Evolutionary conservation across 805 yeast species (phyloP).

Genomic region (Kuraishia capsulata): DNA sequence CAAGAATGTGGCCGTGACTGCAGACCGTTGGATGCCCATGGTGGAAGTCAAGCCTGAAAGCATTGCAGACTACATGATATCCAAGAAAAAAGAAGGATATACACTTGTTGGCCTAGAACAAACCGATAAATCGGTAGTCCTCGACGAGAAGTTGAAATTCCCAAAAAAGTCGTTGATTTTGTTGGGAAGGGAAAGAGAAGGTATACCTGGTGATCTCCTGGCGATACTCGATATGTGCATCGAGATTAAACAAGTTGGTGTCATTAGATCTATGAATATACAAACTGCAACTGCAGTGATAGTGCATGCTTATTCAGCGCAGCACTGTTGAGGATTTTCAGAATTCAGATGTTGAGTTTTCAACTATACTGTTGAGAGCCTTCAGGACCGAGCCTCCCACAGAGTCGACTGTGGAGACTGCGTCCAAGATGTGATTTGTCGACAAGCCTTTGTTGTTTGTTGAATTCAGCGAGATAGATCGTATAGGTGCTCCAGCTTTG

Average conservation of each 20-base stretch:
- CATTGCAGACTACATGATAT: slow-evolving; percentile 46
- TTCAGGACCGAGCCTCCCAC: slow-evolving; percentile 56
- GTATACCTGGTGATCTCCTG: slow-evolving; percentile 78
- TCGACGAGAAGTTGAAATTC: slow-evolving; percentile 55
- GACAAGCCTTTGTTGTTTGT: slow-evolving; percentile 48
- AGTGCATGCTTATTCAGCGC: slow-evolving; percentile 80
- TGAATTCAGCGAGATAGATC: slow-evolving; percentile 51
- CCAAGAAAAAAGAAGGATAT: slow-evolving; percentile 67
- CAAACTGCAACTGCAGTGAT: slow-evolving; percentile 95
- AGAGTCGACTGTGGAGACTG: slow-evolving; percentile 47
- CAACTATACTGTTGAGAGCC: slow-evolving; percentile 44
- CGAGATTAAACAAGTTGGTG: slow-evolving; percentile 88
- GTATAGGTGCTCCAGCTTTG: slow-evolving; percentile 64
- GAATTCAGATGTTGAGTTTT: slow-evolving; percentile 12
- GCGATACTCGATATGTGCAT: slow-evolving; percentile 80
- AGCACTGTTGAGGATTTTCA: slow-evolving; percentile 35
- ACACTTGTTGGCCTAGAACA: slow-evolving; percentile 87
- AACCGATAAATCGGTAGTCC: slow-evolving; percentile 77
- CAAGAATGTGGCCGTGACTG: slow-evolving; percentile 85
- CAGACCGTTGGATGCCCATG: slow-evolving; percentile 95
- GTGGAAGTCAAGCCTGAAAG: slow-evolving; percentile 54
- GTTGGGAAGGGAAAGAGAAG: slow-evolving; percentile 83
- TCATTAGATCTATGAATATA: slow-evolving; percentile 90
- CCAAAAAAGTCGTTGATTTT: slow-evolving; percentile 73
- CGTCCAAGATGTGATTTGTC: slow-evolving; percentile 36